phyloP scores from a whole-genome alignment of 2,329 filamentous ascomycete genomes.

The Chalara sp. region DNA sequence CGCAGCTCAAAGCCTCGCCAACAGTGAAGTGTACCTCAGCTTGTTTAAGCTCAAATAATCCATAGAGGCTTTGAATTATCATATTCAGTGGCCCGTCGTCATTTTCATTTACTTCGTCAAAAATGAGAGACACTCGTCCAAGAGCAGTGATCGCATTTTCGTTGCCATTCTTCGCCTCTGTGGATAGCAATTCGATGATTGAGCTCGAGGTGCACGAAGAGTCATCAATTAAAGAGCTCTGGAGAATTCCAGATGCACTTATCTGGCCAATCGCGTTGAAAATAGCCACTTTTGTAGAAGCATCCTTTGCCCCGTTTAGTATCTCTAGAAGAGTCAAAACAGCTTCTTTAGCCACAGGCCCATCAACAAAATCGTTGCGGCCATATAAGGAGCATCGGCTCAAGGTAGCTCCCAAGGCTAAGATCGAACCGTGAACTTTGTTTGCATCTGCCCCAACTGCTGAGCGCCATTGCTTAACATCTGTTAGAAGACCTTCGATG shows the following conservation, averaged over 20 bases:
- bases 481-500: constrained; percentile 39
- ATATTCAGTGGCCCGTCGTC: constrained; percentile 36
- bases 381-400: constrained; percentile 48
- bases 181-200: constrained; percentile 55
- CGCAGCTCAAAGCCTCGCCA: constrained; percentile 78
- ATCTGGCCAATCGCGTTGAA: constrained; percentile 54
- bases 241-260: constrained; percentile 48
- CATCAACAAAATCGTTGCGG: constrained; percentile 26
- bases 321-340: constrained; percentile 41
- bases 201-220: constrained; percentile 12
- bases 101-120: constrained; percentile 35
- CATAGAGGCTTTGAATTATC: constrained; percentile 64
- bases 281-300: constrained; percentile 48
- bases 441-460: constrained; percentile 55
- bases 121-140: constrained; percentile 65
- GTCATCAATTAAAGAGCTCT: constrained; percentile 13
- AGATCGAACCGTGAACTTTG: constrained; percentile 52
- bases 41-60: constrained; percentile 76
- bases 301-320: constrained; percentile 46
- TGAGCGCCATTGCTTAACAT: constrained; percentile 40
- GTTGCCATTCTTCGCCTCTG: constrained; percentile 70
- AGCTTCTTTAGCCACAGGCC: constrained; percentile 33
- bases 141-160: constrained; percentile 77
- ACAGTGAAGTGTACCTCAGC: constrained; percentile 86
- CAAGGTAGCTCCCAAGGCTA: constrained; percentile 50